A percentile compares a stretch with the other conserved stretches of the same genome.
Conservation (phyloP, 2,329 filamentous ascomycete species). For the Exserohilum turcica region DNA sequence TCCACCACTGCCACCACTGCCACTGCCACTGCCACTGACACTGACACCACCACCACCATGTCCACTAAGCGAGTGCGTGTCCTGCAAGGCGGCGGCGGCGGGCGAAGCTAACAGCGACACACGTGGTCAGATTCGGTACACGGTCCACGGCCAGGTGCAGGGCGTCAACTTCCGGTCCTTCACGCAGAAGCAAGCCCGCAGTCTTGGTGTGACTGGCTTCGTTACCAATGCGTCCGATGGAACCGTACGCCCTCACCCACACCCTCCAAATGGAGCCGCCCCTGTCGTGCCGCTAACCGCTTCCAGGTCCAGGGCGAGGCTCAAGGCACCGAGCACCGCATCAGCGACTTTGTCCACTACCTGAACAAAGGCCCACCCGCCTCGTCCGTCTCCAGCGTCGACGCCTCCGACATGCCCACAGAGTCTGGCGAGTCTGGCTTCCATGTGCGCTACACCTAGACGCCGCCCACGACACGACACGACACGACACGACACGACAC, state of each 20-base stretch:
- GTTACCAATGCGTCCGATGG: conserved; percentile 56
- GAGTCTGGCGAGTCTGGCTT: conserved; percentile 73
- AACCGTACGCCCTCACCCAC: conserved; percentile 45
- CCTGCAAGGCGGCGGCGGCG: neutral
- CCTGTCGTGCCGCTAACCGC: conserved; percentile 12
- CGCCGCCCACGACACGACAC: too few relatives aligned
- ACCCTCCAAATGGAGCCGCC: neutral
- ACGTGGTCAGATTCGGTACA: conserved; percentile 52
- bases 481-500: too few relatives aligned
- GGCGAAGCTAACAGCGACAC: conserved; percentile 23
- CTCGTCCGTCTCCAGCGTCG: conserved; percentile 75
- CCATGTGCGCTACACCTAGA: conserved; percentile 25
- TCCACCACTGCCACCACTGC: too few relatives aligned
- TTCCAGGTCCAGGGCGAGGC: conserved; percentile 84
- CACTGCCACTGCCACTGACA: too few relatives aligned
- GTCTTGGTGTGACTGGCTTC: conserved; percentile 52
- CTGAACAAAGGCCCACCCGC: conserved; percentile 74
- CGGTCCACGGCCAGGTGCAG: conserved; percentile 55
- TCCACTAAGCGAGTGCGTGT: conserved; percentile 42
- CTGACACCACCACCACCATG: too few relatives aligned
- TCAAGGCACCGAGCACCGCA: conserved; percentile 70
- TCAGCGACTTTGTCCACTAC: conserved; percentile 74
- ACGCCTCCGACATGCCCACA: conserved; percentile 68
- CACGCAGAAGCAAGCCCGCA: conserved; percentile 52
- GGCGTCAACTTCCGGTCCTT: conserved; percentile 59